Evolutionary conservation across 129 eudicot genomes (phyloP).

Genomic region (Lonicera japonica): DNA sequence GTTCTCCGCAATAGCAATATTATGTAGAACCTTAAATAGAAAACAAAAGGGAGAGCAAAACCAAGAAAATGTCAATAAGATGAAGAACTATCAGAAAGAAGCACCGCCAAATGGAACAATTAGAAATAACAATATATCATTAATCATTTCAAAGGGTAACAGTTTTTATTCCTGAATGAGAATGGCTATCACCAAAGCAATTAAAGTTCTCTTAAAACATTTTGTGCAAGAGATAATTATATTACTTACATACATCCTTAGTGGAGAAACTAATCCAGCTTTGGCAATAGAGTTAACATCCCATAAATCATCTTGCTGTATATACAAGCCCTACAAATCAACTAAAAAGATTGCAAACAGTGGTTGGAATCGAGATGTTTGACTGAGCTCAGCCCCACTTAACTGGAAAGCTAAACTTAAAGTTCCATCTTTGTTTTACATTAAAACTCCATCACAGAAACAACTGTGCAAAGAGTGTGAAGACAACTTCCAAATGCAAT

Average conservation of each 20-base stretch:
- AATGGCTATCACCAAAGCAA: background rate
- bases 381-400: background rate
- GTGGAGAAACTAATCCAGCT: too few species aligned
- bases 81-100: background rate
- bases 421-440: background rate
- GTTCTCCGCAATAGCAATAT: constrained; percentile 72
- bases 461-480: background rate
- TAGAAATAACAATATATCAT: constrained; percentile 1
- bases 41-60: background rate
- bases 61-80: constrained; percentile 2
- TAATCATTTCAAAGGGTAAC: background rate
- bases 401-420: background rate
- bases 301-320: too few species aligned
- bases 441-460: background rate
- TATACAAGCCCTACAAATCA: too few species aligned
- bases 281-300: too few species aligned
- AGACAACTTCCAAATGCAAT: too few species aligned
- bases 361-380: background rate
- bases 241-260: too few species aligned
- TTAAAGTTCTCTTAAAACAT: background rate
- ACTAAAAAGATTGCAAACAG: background rate
- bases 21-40: constrained; percentile 59
- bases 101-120: constrained; percentile 6
- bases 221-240: too few species aligned
- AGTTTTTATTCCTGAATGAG: background rate